Base-by-base conservation (phyloP, 768 basidiomycete species). In the Exidia glandulosa region DNA sequence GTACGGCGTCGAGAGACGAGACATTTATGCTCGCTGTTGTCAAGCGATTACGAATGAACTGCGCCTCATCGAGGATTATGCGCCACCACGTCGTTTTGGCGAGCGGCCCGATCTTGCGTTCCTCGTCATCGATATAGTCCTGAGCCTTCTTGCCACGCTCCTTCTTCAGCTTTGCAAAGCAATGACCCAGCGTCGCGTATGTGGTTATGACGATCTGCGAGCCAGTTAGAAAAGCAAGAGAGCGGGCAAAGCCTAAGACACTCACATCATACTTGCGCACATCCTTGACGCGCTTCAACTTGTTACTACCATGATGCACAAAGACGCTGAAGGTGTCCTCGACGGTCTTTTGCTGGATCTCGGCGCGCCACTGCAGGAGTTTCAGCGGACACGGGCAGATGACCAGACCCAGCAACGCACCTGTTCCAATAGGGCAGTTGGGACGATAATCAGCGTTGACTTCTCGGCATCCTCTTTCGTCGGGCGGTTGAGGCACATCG, bases 21-120 rank as follows among this genome's bases (percentile, higher is more conserved):
- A 85, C 74, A 36, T 78, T 80, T 31, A 79, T 72, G 64, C 84
- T 87, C 10, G 80, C 75, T 32, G 45, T 13, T 16, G 47, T 59
- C 48, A 52, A 23, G 79, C 85, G 76, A 64, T 87, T 88, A 29
- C 86, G 79, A 63, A 87, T 85, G 66, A 83, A 85, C 65, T 88
- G 88, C 0, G 87, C 86, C 68, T 93, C 90, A 64, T 93, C 90
- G 3, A 87, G 78, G 59, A 91, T 75, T 32, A 84, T 81, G 7
- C 89, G 80, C 66, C 80, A 86, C 74, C 85, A 93, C 31, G 76
- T 77, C 57, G 79, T 77, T 32, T 77, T 76, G 2, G 85, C 79
- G 14, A 91, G 71, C 2, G 83, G 70, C 2, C 89, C 90, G 27
- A 27, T n/a, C 33, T 54, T 33, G 48, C 54, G n/a, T 14, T 64